Evolutionary conservation across 2,329 filamentous ascomycete species (phyloP), one percentile per base, ranked within the genome.

Genomic region (Botrytis tulipae): DNA sequence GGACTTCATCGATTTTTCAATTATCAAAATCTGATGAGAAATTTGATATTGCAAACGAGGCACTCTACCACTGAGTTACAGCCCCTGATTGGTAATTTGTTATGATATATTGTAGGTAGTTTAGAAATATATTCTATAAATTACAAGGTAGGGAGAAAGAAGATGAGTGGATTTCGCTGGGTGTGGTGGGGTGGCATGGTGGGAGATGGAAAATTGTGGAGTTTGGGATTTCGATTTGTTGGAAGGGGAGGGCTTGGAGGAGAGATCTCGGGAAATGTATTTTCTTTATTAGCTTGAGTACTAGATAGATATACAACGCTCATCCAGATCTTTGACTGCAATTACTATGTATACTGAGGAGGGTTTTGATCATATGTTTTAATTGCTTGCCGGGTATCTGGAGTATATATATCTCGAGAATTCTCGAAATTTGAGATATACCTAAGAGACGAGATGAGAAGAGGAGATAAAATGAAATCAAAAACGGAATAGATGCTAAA

Each of bases 1-100:
- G 51, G 51, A 57, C 51, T 57, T 57, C 51, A 57, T 48, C 46
- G 44, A 46, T 9, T 9, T 46, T 22, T 46, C 44, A 46, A 44
- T 1, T 9, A 46, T 46, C 44, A 22, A 22, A 0, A 1, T 54
- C 25, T 18, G 6, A 0, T 1, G 3, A 1, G 6, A 29, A 6
- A 29, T 8, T 8, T 57, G n/a, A 57, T 2, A 29, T 18, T 57
- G 51, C 51, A 57, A 57, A 57, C 51, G 51, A 57, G 51, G 51
- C 51, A 57, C 51, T 57, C 51, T 57, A 57, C 51, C 51, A 57
- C 51, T 57, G 51, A 57, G 51, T 57, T 57, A 57, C 51, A 29
- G 51, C 51, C 51, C 51, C 51, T 57, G 51, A 29, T 57, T 32
- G n/a, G 14, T n/a, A 1, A 0, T 29, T 29, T 54, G 1, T 7